These are phyloP conservation scores for Fusarium setosum DNA, from an alignment of 2,329 filamentous ascomycete genomes.

Conservation along the genomic window DNA sequence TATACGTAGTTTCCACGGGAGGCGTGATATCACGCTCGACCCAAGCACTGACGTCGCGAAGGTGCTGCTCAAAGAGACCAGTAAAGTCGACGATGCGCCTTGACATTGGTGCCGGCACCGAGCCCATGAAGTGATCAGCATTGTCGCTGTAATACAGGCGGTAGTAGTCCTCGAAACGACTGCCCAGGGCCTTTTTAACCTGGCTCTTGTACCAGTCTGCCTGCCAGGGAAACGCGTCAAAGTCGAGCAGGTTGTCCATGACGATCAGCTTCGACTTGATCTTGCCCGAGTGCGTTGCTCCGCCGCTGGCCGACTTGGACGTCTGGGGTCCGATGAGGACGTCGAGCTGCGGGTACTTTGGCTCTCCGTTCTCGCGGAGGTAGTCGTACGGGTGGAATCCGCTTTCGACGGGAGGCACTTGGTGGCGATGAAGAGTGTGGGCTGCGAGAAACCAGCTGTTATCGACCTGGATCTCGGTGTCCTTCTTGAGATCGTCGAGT, in stretches of 20 bases:
- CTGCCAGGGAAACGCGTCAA: too few species aligned
- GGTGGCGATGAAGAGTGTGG: slow-evolving; percentile 22
- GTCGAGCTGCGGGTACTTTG: not conserved
- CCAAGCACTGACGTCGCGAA: slow-evolving; percentile 33
- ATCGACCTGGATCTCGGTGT: slow-evolving; percentile 1
- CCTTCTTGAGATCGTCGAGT: not conserved
- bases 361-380: not conserved
- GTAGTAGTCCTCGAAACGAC: slow-evolving; percentile 19
- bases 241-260: too few species aligned
- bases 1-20: slow-evolving; percentile 13
- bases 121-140: slow-evolving; percentile 26
- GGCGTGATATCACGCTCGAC: slow-evolving; percentile 23
- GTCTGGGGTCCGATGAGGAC: not conserved
- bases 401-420: slow-evolving; percentile 14
- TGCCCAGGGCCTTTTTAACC: slow-evolving; percentile 20
- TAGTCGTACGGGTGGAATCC: not conserved
- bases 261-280: too few species aligned
- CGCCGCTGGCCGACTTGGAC: not conserved
- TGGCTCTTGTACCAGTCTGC: not conserved
- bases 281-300: slow-evolving; percentile 8
- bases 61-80: slow-evolving; percentile 27
- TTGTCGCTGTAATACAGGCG: slow-evolving; percentile 36
- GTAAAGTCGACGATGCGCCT: slow-evolving; percentile 21
- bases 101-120: not conserved
- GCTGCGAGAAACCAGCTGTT: slow-evolving; percentile 23